These are phyloP conservation scores for Tripterygium wilfordii DNA, from an alignment of 177 flowering plant species.

Conservation along the genomic window DNA sequence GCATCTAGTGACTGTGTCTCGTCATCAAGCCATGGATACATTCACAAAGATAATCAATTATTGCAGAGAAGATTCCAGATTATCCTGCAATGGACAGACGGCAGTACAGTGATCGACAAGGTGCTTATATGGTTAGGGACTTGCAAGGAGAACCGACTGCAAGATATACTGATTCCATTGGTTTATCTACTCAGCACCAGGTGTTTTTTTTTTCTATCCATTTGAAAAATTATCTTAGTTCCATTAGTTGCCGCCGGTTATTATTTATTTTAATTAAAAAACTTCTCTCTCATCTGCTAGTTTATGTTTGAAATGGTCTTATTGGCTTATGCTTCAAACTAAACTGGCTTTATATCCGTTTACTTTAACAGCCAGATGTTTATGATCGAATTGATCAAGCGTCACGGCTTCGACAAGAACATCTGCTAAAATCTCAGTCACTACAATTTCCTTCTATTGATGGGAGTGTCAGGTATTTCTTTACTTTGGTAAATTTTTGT, in stretches of 20 bases:
- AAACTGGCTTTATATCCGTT: conserved; percentile 2
- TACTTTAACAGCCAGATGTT: conserved; percentile 43
- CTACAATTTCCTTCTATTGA: conserved; percentile 68
- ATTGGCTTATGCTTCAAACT: background rate
- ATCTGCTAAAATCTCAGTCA: conserved; percentile 59
- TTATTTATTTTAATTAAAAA: conserved; percentile 1
- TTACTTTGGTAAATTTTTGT: conserved; percentile 1
- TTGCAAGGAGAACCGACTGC: conserved; percentile 57
- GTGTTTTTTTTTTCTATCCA: conserved; percentile 16
- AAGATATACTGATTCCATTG: conserved; percentile 57
- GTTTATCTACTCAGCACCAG: conserved; percentile 65
- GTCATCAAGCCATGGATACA: conserved; percentile 63
- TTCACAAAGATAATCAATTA: conserved; percentile 54
- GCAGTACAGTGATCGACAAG: conserved; percentile 61
- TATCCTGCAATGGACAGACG: conserved; percentile 63
- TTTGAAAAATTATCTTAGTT: background rate
- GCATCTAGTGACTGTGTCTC: conserved; percentile 52
- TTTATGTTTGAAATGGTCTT: background rate
- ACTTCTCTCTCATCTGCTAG: background rate
- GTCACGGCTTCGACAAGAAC: conserved; percentile 70
- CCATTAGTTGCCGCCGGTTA: too few species aligned
- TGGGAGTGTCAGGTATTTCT: conserved; percentile 73
- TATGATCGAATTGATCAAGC: conserved; percentile 77
- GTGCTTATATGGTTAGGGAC: conserved; percentile 58
- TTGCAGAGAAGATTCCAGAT: conserved; percentile 57